phyloP scores from a whole-genome alignment of 169 alveolate genomes.

The Plasmodium berghei region DNA sequence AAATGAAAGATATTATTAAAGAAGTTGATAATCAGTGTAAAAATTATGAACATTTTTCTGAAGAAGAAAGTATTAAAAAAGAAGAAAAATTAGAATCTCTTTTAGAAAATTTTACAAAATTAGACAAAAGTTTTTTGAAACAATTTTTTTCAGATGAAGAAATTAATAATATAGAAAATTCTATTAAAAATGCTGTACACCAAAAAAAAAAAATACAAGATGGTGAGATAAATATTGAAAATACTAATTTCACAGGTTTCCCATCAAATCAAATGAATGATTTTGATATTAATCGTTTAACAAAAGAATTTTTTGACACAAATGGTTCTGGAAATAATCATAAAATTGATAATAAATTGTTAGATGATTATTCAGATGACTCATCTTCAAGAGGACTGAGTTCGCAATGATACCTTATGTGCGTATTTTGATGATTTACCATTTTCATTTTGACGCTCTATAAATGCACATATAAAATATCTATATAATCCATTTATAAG shows the following conservation, averaged over 20 bases:
- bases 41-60: conserved; percentile 50
- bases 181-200: conserved; percentile 32
- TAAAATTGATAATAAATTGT: neutral
- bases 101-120: conserved; percentile 75
- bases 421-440: neutral
- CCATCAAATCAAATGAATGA: conserved; percentile 9
- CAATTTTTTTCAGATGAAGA: conserved; percentile 76
- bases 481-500: too few relatives aligned
- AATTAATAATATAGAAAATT: conserved; percentile 58
- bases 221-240: conserved; percentile 37
- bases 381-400: conserved; percentile 49
- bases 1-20: conserved; percentile 64
- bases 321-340: conserved; percentile 9
- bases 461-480: too few relatives aligned
- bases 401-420: conserved; percentile 10
- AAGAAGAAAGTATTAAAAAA: conserved; percentile 48
- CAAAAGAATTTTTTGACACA: conserved; percentile 58
- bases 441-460: neutral
- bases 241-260: conserved; percentile 11
- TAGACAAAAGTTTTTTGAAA: conserved; percentile 61
- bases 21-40: conserved; percentile 74
- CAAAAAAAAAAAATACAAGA: conserved; percentile 68
- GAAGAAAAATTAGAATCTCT: conserved; percentile 76
- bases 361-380: conserved; percentile 3
- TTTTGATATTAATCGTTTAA: conserved; percentile 48